Evolutionary conservation across 768 basidiomycete genomes (phyloP).

Genomic region (Rubroboletus satanas): DNA sequence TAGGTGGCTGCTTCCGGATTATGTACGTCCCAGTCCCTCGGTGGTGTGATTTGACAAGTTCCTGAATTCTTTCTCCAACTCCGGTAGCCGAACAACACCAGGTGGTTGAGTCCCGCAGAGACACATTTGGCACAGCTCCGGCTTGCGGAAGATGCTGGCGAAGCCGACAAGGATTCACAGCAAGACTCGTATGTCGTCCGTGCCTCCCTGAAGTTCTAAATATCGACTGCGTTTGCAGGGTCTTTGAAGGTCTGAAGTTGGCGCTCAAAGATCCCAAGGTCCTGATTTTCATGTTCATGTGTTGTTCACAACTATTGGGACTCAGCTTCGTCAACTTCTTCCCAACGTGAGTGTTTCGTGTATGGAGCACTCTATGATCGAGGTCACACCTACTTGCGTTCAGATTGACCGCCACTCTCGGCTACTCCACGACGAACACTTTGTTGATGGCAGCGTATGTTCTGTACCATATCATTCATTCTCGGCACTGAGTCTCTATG

Average conservation of each 20-base stretch:
- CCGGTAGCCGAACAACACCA: constrained; percentile 56
- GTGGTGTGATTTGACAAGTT: neutral
- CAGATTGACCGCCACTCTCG: constrained; percentile 57
- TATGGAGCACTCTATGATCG: neutral
- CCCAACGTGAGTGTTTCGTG: constrained; percentile 37
- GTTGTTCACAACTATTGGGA: constrained; percentile 49
- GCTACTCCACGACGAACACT: constrained; percentile 56
- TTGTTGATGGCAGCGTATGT: constrained; percentile 58
- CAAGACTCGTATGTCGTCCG: constrained; percentile 49
- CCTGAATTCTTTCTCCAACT: neutral
- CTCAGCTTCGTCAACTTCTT: constrained; percentile 63
- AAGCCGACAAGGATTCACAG: constrained; percentile 58
- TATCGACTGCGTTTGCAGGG: constrained; percentile 2
- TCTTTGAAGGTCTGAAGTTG: constrained; percentile 36
- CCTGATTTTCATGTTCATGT: constrained; percentile 50
- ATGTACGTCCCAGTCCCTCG: constrained; percentile 36
- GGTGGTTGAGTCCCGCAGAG: constrained; percentile 50
- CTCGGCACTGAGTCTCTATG: neutral
- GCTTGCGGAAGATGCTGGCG: constrained; percentile 64
- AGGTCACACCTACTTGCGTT: neutral
- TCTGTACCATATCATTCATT: neutral
- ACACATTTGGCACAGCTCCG: constrained; percentile 60
- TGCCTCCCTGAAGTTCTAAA: neutral
- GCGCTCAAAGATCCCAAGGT: constrained; percentile 58
- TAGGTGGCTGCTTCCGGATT: constrained; percentile 60